phyloP scores from a whole-genome alignment of 345 rosid species.

The Brassica nigra region DNA sequence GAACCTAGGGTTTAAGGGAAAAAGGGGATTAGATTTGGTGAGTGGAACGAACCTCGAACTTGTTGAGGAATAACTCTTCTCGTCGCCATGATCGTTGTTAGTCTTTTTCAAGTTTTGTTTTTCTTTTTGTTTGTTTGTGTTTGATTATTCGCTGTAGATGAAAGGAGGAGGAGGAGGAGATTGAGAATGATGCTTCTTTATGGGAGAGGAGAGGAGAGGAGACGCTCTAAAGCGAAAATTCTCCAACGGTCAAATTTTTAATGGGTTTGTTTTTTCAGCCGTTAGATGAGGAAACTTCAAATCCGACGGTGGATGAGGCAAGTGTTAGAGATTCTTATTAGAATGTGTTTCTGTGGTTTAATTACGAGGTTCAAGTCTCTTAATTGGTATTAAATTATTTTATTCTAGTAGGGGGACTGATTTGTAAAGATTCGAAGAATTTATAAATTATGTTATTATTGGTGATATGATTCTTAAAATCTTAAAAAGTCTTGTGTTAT shows the following conservation, averaged over 20 bases:
- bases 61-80: constrained; percentile 28
- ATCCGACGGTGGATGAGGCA: constrained; percentile 29
- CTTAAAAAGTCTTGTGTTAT: no score
- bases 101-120: neutral
- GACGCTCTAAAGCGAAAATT: constrained; percentile 28
- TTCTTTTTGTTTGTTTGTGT: neutral
- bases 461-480: no score
- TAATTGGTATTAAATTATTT: neutral
- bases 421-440: no score
- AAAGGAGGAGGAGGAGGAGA: neutral
- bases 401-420: neutral
- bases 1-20: neutral
- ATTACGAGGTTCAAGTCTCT: neutral
- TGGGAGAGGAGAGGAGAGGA: neutral
- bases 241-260: constrained; percentile 37
- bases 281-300: constrained; percentile 19
- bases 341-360: neutral
- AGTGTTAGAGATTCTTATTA: neutral
- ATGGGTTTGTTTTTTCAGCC: constrained; percentile 24
- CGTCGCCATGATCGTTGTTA: constrained; percentile 31
- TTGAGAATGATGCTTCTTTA: constrained; percentile 7
- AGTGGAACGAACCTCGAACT: constrained; percentile 20
- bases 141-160: neutral
- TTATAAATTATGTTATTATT: no score
- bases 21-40: neutral